Evolutionary conservation across 345 rosid genomes (phyloP), one percentile per base, ranked within the genome.

Genomic region (Citrus australasica): DNA sequence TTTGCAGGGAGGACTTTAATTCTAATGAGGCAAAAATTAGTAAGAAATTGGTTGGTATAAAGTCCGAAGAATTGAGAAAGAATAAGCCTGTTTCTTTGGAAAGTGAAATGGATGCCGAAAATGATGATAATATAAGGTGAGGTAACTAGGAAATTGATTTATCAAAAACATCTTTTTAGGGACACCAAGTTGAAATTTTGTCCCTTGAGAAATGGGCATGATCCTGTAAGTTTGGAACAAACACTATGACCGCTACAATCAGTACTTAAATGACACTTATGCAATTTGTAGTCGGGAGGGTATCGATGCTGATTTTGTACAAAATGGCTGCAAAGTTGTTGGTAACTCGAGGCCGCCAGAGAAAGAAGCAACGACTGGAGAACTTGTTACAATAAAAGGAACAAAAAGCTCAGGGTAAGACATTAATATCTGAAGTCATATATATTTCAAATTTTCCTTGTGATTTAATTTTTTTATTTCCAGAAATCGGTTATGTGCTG

Each of bases 41-140:
- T 53, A 79, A 84, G 69, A 86, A 76, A 66, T 73, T 73, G 78
- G 80, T 61, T 55, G 71, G 35, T 73, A 78, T 83, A 69, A 76
- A 69, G 63, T 55, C 80, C 9, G 71, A n/a, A 35, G 85, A 82
- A 35, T 68, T 53, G 42, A 64, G 58, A 2, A 67, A 74, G 69
- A 37, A 32, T 27, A 76, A 81, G 78, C 77, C 83, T 82, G 86
- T 67, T 81, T 76, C 76, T 32, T 69, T 56, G 10, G 82, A 71
- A 82, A 79, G 78, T 27, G 63, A 69, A 82, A 85, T 76, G 48
- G 80, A 75, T 38, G 81, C 55, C 60, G 79, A 38, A 83, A 84
- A 51, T 80, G 73, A 48, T 38, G 69, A 69, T 71, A 63, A 72
- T 65, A 81, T 75, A 84, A 80, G 93, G 94, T 87, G 56, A 71